Base-by-base conservation (phyloP, 805 yeast genomes). In the Cyberlindnera euphorbiae region DNA sequence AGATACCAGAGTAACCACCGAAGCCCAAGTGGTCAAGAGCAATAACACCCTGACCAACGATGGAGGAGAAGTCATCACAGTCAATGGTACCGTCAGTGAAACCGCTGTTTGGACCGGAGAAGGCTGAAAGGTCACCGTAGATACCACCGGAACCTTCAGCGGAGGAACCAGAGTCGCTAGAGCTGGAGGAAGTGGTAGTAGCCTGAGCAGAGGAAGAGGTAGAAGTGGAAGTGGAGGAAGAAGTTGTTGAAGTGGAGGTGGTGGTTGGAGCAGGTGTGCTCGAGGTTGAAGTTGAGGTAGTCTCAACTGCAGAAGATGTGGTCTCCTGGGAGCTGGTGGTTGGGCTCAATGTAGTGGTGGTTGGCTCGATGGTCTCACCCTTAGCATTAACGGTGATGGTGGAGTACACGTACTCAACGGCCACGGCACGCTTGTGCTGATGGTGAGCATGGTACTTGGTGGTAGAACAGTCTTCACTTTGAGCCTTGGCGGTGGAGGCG, bases 1-100 rank as follows among this genome's bases (percentile, higher is more conserved):
- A 46, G 56, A 86, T 71, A 53, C 90, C 87, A 36, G 94, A 73
- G 77, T 77, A 82, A 52, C 96, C 96, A 47, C 93, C 95, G 47
- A 77, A 75, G 26, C 81, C 84, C 33, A 80, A 70, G 71, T 71
- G 71, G 66, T 79, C 81, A 30, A 85, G 66, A 21, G 85, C 62
- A 53, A 87, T 67, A 42, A 87, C 95, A 71, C 95, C 95, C 55
- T 83, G 73, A 44, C 93, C 94, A 7, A 47, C 46, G 15, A 47
- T 17, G 33, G 75, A 57, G 58, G 90, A 94, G 74, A 87, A 82
- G 37, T 66, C 59, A 41, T 70, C 60, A 70, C 96, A 87, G 42
- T 69, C 61, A 53, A 77, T 56, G 27, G 63, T 68, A 58, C 95
- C 95, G 57, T 87, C 95, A 42, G 57, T 46, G 50, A 93, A 90